These are phyloP conservation scores for Populus hybrid DNA, from an alignment of 441 rosid species.

Conservation along the genomic window DNA sequence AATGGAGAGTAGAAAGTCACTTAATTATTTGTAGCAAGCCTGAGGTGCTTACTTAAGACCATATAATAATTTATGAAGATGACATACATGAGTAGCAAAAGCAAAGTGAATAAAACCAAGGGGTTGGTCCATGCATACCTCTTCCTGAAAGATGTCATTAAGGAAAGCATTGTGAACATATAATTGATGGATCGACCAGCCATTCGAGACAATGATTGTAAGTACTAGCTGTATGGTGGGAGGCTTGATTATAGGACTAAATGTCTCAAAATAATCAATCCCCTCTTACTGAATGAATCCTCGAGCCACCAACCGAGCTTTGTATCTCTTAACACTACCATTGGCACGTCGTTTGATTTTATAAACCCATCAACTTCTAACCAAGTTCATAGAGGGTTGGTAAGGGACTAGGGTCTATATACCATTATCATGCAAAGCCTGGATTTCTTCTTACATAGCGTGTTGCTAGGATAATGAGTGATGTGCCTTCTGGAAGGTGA, in stretches of 20 bases:
- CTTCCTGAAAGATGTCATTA: background rate
- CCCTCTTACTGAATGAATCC: background rate
- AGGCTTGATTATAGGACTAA: background rate
- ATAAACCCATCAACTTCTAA: too few relatives aligned
- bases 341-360: background rate
- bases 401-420: too few relatives aligned
- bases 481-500: too few relatives aligned
- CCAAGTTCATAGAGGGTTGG: too few relatives aligned
- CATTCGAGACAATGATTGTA: background rate
- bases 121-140: too few relatives aligned
- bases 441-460: too few relatives aligned
- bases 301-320: background rate
- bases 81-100: background rate
- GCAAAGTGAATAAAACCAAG: too few relatives aligned
- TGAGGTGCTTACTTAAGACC: background rate
- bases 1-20: background rate
- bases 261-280: background rate
- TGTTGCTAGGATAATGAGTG: too few relatives aligned
- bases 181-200: too few relatives aligned
- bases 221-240: background rate
- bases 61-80: background rate
- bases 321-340: background rate
- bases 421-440: too few relatives aligned
- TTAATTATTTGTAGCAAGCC: background rate
- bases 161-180: background rate